Conservation (phyloP, 345 rosid genomes). For the Brassica cretica region DNA sequence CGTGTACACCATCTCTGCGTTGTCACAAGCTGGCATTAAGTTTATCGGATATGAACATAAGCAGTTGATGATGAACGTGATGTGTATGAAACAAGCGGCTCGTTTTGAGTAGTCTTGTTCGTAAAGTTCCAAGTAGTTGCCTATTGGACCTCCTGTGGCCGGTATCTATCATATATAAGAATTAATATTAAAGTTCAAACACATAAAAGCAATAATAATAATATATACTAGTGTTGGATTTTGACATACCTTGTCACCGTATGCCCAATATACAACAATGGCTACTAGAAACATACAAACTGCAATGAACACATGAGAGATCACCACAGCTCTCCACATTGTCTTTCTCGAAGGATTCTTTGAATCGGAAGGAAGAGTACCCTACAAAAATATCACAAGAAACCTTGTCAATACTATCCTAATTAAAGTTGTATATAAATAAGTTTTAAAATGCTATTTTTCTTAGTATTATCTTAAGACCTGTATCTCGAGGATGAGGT, state of each 20-base stretch:
- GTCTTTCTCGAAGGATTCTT: constrained; percentile 64
- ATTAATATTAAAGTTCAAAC: neutral
- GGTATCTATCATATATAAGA: constrained; percentile 50
- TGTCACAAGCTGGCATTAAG: constrained; percentile 66
- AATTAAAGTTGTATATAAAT: neutral
- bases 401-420: neutral
- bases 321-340: constrained; percentile 75
- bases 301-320: constrained; percentile 55
- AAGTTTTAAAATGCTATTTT: neutral
- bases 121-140: constrained; percentile 47
- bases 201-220: neutral
- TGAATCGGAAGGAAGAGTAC: constrained; percentile 75
- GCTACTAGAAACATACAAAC: constrained; percentile 60
- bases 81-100: constrained; percentile 47
- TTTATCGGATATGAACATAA: constrained; percentile 67
- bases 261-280: constrained; percentile 72
- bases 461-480: neutral
- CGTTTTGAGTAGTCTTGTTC: constrained; percentile 40
- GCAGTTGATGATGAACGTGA: constrained; percentile 54
- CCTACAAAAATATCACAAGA: constrained; percentile 42
- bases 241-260: constrained; percentile 48
- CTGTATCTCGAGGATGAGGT: constrained; percentile 78
- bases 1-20: constrained; percentile 48
- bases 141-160: constrained; percentile 52
- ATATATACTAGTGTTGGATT: neutral